A percentile compares a stretch with the other conserved stretches of the same genome.
Conservation (phyloP, 768 basidiomycete species). For the Leccinellum luteum region DNA sequence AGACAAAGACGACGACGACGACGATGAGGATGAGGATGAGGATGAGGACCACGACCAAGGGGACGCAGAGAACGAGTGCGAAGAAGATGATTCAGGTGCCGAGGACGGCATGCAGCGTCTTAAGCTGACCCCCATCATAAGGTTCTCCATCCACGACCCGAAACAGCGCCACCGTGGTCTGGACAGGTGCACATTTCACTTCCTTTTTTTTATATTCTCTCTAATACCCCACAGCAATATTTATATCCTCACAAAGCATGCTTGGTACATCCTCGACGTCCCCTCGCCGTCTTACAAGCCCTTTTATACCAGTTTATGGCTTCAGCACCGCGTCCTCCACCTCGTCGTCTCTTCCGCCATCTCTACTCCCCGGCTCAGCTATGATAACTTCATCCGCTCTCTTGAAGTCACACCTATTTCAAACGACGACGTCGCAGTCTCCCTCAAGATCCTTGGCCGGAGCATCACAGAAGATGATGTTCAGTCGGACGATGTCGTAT, state of each 20-base stretch:
- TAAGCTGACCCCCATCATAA: slow-evolving; percentile 42
- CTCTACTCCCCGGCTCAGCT: slow-evolving; percentile 34
- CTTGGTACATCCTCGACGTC: slow-evolving; percentile 67
- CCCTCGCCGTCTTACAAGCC: slow-evolving; percentile 47
- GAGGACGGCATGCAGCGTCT: slow-evolving; percentile 31
- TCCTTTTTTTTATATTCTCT: neutral
- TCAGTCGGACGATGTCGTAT: slow-evolving; percentile 45
- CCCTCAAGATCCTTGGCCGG: slow-evolving; percentile 42
- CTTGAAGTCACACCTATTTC: slow-evolving; percentile 32
- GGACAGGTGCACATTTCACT: slow-evolving; percentile 40
- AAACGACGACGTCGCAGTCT: slow-evolving; percentile 31
- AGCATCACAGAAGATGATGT: slow-evolving; percentile 42
- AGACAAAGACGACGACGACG: slow-evolving; percentile 33
- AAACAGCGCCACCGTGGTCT: slow-evolving; percentile 25
- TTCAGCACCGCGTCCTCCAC: slow-evolving; percentile 49
- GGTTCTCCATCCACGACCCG: slow-evolving; percentile 47
- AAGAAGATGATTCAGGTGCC: neutral
- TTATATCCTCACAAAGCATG: slow-evolving; percentile 56
- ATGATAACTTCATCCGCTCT: slow-evolving; percentile 37
- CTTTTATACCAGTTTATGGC: slow-evolving; percentile 48
- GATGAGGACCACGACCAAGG: slow-evolving; percentile 22
- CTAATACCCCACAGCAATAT: slow-evolving; percentile 48
- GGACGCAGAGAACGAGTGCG: slow-evolving; percentile 15
- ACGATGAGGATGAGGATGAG: slow-evolving; percentile 25
- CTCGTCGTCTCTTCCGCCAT: slow-evolving; percentile 41